Percentiles rank a stretch among this genome's conserved stretches.
Evolutionary conservation across 2,329 filamentous ascomycete genomes (phyloP).

Genomic region (Diaporthe amygdali): DNA sequence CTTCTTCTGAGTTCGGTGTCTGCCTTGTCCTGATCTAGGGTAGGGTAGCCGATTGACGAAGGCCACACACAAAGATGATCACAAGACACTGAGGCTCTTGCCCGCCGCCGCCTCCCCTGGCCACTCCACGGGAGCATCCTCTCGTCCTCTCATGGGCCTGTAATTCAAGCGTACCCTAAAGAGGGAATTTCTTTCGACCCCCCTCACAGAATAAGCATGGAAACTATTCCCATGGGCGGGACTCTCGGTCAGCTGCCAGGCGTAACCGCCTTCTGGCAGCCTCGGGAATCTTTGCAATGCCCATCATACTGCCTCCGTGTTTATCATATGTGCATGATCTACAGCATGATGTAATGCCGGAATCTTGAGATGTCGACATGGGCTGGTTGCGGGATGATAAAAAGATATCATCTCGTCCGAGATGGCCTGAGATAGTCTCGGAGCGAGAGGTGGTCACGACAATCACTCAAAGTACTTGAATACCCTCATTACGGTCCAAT

Average conservation of each 20-base stretch:
- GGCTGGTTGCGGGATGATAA: not conserved
- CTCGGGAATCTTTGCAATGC: not conserved
- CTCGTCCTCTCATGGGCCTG: not conserved
- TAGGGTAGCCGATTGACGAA: not conserved
- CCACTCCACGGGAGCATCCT: not conserved
- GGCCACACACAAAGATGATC: not conserved
- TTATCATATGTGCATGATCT: not conserved
- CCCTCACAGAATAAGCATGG: not conserved
- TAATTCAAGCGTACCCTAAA: not conserved
- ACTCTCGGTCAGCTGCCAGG: not conserved
- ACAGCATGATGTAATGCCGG: not conserved
- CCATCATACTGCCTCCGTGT: not conserved
- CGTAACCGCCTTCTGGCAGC: not conserved
- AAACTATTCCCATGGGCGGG: not conserved
- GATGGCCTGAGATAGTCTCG: not conserved
- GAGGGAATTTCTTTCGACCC: not conserved
- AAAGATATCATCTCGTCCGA: not conserved
- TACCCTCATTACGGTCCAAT: not conserved
- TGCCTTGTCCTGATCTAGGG: not conserved
- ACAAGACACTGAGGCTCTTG: not conserved
- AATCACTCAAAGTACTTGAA: not conserved
- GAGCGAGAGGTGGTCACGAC: not conserved
- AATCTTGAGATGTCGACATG: not conserved
- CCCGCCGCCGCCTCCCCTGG: not conserved
- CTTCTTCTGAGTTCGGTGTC: not conserved